phyloP scores from a whole-genome alignment of 1,139 yeast genomes.

The Scheffersomyces segobiensis region DNA sequence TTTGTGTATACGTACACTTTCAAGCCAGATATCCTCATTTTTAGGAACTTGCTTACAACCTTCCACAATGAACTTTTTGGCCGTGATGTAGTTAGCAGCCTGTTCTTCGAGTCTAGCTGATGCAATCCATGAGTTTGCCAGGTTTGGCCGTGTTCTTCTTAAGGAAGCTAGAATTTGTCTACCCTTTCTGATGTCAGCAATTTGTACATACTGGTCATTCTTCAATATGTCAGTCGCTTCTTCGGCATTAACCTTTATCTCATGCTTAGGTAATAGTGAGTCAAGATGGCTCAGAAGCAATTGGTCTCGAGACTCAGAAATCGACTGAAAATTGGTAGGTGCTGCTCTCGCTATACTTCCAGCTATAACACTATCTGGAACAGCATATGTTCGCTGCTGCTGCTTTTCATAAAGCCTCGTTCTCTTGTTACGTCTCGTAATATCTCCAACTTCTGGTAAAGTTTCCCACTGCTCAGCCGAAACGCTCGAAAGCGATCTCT shows the following conservation, averaged over 20 bases:
- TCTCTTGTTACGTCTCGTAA: conserved; percentile 79
- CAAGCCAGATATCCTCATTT: conserved; percentile 81
- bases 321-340: conserved; percentile 46
- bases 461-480: conserved; percentile 76
- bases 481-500: conserved; percentile 58
- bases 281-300: conserved; percentile 52
- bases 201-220: conserved; percentile 7
- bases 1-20: conserved; percentile 66
- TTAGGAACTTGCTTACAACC: conserved; percentile 73
- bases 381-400: conserved; percentile 74
- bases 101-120: conserved; percentile 78
- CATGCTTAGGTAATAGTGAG: conserved; percentile 12
- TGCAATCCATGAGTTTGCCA: conserved; percentile 85
- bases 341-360: conserved; percentile 21
- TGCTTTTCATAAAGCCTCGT: conserved; percentile 61
- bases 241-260: conserved; percentile 2
- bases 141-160: conserved; percentile 70
- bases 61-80: conserved; percentile 61
- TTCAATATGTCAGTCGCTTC: conserved; percentile 5
- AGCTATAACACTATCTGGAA: conserved; percentile 68
- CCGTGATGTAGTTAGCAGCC: conserved; percentile 55
- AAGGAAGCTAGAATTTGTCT: conserved; percentile 66
- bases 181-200: conserved; percentile 59
- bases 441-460: conserved; percentile 87
- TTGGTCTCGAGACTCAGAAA: conserved; percentile 55